Base-by-base conservation (phyloP, 176 grass and related monocot genomes). In the Lolium multiflorum region DNA sequence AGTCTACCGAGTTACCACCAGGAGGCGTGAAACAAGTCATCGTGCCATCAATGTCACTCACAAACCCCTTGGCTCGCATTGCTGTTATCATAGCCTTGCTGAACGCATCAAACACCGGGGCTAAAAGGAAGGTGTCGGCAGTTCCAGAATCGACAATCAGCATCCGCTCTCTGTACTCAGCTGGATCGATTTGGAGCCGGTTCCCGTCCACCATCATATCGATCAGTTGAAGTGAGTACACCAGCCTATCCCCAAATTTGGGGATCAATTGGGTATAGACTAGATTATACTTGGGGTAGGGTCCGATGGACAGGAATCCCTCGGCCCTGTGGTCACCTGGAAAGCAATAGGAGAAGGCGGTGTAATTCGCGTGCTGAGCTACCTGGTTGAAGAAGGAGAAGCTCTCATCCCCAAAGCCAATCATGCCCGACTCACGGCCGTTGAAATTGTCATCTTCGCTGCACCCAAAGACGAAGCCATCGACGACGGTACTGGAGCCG, bases 351-450 rank as follows among this genome's bases (percentile, higher is more conserved):
- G 86, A 55, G 71, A 82, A 82, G 15, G 86, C 80, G 1, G 2
- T 56, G 62, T 88, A 88, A 20, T 55, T 82, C 24, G 71, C 77
- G 37, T 9, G 21, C 60, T 17, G 49, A 4, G 1, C 72, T 60
- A 88, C 9, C 79, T 88, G 80, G 86, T 82, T 82, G 80, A 88
- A 86, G 39, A 71, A 88, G 22, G 80, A 88, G 72, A 59, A 77
- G 5, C 50, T 68, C 50, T 58, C 41, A 60, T 82, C 21, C 14
- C 71, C 86, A 28, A 88, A 48, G 24, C 86, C 80, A 54, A 88
- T 49, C 37, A 88, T 16, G 17, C 86, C 86, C 0, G 73, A 81
- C 20, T 88, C 74, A 0, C 0, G 0, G 18, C 87, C 86, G 0
- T 24, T 6, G 62, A 70, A 88, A 1, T 0, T 14, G 24, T 78